phyloP scores from a whole-genome alignment of 2,329 filamentous ascomycete species.

The Aspergillus oerlinghausenensis region DNA sequence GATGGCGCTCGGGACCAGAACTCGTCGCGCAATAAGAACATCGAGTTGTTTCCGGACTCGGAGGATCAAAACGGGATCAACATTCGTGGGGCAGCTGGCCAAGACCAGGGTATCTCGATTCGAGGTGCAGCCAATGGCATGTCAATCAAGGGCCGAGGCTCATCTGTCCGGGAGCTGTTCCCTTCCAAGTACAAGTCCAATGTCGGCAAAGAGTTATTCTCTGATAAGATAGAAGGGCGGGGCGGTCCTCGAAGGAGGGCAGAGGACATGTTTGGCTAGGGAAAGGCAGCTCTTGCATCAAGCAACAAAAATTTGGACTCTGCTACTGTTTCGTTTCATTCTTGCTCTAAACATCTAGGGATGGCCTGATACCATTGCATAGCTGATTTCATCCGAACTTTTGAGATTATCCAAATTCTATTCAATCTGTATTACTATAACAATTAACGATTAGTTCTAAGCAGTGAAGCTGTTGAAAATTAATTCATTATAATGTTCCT shows the following conservation, averaged over 20 bases:
- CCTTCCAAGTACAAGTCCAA: slow-evolving; percentile 57
- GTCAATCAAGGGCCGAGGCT: slow-evolving; percentile 66
- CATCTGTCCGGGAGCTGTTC: slow-evolving; percentile 64
- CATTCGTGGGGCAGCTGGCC: slow-evolving; percentile 57
- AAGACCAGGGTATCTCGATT: slow-evolving; percentile 35
- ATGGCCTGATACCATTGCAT: neutral
- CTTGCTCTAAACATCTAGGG: neutral
- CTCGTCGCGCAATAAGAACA: slow-evolving; percentile 23
- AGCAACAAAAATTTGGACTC: neutral
- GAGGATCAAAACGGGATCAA: slow-evolving; percentile 43
- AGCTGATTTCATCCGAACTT: neutral
- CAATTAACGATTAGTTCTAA: neutral
- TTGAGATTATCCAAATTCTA: neutral
- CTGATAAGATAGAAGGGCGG: slow-evolving; percentile 55
- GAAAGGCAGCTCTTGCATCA: neutral
- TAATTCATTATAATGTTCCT: neutral
- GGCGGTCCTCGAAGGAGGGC: slow-evolving; percentile 61
- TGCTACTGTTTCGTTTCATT: neutral
- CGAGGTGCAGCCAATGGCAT: slow-evolving; percentile 49
- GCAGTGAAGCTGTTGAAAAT: neutral
- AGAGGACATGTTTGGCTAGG: slow-evolving; percentile 67
- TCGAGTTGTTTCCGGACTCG: slow-evolving; percentile 39
- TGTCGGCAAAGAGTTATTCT: slow-evolving; percentile 65
- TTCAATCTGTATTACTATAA: neutral
- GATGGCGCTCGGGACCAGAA: slow-evolving; percentile 38